Evolutionary conservation across 1,284 basidiomycete species (phyloP), one percentile per base, ranked within the genome.

Genomic region (Clitocybe nebularis): DNA sequence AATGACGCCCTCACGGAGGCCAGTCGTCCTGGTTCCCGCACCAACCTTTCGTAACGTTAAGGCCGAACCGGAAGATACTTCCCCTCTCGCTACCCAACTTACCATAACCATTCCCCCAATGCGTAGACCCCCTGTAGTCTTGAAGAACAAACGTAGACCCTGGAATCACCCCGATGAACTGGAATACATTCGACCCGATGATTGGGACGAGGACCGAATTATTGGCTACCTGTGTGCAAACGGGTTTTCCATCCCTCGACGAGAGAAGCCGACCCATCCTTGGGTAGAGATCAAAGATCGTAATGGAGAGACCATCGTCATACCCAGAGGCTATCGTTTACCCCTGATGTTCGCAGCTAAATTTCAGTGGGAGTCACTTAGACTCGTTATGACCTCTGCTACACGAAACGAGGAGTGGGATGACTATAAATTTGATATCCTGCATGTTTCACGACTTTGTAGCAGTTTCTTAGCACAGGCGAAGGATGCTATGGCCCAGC

Each of bases 331-430:
- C 10, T 72, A 72, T 48, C 56, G 69, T 2, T 48, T 67, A 16
- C 69, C 69, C 1, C 51, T 72, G 5, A 61, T 72, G 58, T 72
- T 69, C 50, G 58, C 66, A 6, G 62, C 63, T 35, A 65, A 65
- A 36, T 71, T 67, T 44, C 62, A 64, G 39, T 70, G 67, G 67
- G 60, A 63, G 36, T 62, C 58, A 8, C 44, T 69, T 2, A 49
- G 55, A 34, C 56, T 72, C 19, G 64, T 69, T 2, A 45, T 72
- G 35, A 61, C 58, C 5, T 61, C 63, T 7, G 42, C 45, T 17
- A 49, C 54, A 7, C 54, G 60, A 3, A 52, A 58, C 8, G 49
- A 47, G 23, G 68, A 70, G 39, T 72, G 69, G 69, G 54, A 59
- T 0, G 55, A 61, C 20, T 64, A 61, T 45, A 66, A 62, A 36